Percentiles rank a stretch among this genome's conserved stretches.
Evolutionary conservation across 2,329 filamentous ascomycete species (phyloP).

Genomic region (Cercospora sesami): DNA sequence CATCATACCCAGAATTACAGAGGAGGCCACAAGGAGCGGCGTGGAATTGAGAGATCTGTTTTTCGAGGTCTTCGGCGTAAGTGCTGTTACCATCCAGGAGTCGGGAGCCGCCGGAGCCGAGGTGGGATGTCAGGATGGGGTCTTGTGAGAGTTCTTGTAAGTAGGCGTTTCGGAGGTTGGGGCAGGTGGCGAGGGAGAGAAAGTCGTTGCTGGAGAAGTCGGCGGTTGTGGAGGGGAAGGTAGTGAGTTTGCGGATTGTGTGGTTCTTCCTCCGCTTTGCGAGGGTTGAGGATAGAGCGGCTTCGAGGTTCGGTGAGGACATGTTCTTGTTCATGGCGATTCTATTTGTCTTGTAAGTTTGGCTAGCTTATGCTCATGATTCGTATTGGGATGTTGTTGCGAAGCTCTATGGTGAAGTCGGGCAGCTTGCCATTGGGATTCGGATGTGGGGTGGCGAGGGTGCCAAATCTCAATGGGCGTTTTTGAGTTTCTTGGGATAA

Average conservation of each 20-base stretch:
- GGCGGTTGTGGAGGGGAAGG: slow-evolving; percentile 41
- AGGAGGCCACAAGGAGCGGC: slow-evolving; percentile 57
- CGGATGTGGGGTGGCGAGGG: not conserved
- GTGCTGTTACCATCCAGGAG: slow-evolving; percentile 65
- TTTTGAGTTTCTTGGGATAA: slow-evolving; percentile 13
- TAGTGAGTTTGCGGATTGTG: slow-evolving; percentile 51
- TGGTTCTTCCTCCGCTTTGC: slow-evolving; percentile 46
- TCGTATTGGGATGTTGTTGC: not conserved
- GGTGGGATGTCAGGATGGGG: slow-evolving; percentile 34
- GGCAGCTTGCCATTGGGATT: slow-evolving; percentile 1
- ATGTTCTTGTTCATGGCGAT: not conserved
- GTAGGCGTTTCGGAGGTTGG: slow-evolving; percentile 50
- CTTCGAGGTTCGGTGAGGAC: slow-evolving; percentile 25
- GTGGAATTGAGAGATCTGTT: slow-evolving; percentile 61
- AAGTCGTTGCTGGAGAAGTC: slow-evolving; percentile 70
- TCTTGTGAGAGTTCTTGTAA: slow-evolving; percentile 48
- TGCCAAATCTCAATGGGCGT: slow-evolving; percentile 8
- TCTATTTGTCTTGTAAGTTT: no score
- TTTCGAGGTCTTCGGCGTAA: slow-evolving; percentile 61
- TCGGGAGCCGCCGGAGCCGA: slow-evolving; percentile 61
- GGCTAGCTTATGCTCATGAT: not conserved
- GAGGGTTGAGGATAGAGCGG: slow-evolving; percentile 35
- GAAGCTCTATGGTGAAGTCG: not conserved
- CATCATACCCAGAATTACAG: slow-evolving; percentile 58
- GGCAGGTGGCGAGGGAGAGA: slow-evolving; percentile 57